These are phyloP conservation scores for Candida quercuum DNA, from an alignment of 805 yeast genomes.

Conservation along the genomic window DNA sequence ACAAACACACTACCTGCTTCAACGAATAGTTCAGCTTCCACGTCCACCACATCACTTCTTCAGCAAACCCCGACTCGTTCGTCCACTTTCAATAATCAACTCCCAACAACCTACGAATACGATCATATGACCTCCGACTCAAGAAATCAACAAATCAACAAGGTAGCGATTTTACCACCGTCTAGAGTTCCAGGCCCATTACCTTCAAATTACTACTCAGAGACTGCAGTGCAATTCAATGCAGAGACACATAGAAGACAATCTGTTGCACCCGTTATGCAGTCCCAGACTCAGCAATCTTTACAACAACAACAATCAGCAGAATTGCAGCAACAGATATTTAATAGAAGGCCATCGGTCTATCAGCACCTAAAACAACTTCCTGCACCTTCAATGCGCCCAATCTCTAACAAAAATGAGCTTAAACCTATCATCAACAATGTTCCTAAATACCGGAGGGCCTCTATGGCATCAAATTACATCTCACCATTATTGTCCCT, in stretches of 20 bases:
- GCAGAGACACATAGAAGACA: constrained; percentile 31
- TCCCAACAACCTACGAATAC: constrained; percentile 47
- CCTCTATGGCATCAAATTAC: constrained; percentile 55
- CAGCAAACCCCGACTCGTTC: constrained; percentile 17
- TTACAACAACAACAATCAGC: constrained; percentile 5
- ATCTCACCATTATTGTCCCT: constrained; percentile 79
- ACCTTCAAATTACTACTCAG: constrained; percentile 33
- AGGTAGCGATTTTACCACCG: constrained; percentile 34
- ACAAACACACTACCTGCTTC: constrained; percentile 3
- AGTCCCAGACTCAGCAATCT: constrained; percentile 14
- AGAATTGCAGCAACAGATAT: constrained; percentile 2
- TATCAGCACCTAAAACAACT: constrained; percentile 27
- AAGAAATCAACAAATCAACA: constrained; percentile 9
- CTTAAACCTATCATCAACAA: constrained; percentile 54
- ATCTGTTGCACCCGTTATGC: constrained; percentile 28
- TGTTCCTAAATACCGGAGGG: constrained; percentile 68
- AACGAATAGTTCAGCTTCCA: constrained; percentile 2
- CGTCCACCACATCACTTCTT: constrained; percentile 3
- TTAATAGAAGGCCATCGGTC: constrained; percentile 19
- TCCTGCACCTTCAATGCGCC: constrained; percentile 45
- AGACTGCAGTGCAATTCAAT: constrained; percentile 16
- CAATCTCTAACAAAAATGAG: constrained; percentile 40
- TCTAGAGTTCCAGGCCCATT: constrained; percentile 40
- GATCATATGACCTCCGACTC: constrained; percentile 20
- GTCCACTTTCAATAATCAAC: constrained; percentile 25